Evolutionary conservation across 1,139 yeast species (phyloP), one percentile per base, ranked within the genome.

Genomic region (Pichia terricola): DNA sequence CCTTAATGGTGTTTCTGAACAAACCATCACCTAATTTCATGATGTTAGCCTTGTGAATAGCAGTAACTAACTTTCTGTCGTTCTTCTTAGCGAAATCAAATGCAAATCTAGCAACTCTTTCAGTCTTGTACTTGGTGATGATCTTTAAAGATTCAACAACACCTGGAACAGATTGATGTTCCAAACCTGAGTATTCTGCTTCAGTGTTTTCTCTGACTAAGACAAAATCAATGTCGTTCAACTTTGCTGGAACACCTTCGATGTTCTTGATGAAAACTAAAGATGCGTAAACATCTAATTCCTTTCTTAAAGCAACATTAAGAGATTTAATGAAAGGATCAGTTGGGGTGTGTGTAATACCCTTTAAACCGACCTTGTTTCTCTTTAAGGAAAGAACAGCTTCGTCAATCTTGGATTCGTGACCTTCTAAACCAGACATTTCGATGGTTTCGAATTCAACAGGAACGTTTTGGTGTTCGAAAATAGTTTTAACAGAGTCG

Each of bases 1-100:
- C 86, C 68, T 87, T 82, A 60, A 89, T 87, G 55, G 96, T 89
- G 67, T 84, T 79, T 74, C 96, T 86, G 79, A 91, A 91, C 61
- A 91, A 78, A 68, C 98, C 98, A 66, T 91, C 98, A 65, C 96
- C 95, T 64, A 88, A 80, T 74, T 91, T 91, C 98, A 91, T 91
- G 63, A 91, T 91, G 77, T 91, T 91, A 56, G 98, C 98, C 75
- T 91, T 91, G 80, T 91, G 98, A 63, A 91, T 91, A 57, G 96
- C 96, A 47, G 96, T 88, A 54, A 91, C 97, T 61, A 78, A 72
- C 68, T 83, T 80, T 72, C 97, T 84, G 74, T 84, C 79, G 77
- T 91, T 86, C 72, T 83, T 84, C 66, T 77, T 73, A 53, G 97
- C 97, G 60, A 85, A 91, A 71, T 91, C 97, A 62, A 87, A 89